These are phyloP conservation scores for Fusarium hostae DNA, from an alignment of 2,329 filamentous ascomycete genomes.

Conservation along the genomic window DNA sequence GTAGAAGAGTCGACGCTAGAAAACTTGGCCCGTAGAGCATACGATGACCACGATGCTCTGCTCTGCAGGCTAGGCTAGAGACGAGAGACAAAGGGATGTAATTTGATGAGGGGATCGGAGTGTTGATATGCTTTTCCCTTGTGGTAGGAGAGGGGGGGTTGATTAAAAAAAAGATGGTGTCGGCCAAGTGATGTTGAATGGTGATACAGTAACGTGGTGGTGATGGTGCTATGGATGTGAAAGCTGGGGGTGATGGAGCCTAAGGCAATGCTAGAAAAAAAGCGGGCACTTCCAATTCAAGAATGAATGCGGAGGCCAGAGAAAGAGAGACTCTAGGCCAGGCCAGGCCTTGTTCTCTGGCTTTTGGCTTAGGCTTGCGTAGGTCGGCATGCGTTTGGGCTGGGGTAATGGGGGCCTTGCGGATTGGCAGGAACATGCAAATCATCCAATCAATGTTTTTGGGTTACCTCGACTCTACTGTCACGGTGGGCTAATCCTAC, in stretches of 20 bases:
- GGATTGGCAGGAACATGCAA: slow-evolving; percentile 16
- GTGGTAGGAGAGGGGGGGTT: slow-evolving; percentile 19
- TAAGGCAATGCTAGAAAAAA: slow-evolving; percentile 10
- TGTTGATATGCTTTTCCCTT: slow-evolving; percentile 41
- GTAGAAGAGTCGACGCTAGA: slow-evolving; percentile 33
- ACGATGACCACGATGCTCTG: slow-evolving; percentile 20
- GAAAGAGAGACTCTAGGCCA: neutral
- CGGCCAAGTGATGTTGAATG: slow-evolving; percentile 27
- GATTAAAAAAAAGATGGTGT: slow-evolving; percentile 31
- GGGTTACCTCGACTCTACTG: slow-evolving; percentile 31
- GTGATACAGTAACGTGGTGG: slow-evolving; percentile 22
- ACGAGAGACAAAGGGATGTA: slow-evolving; percentile 1
- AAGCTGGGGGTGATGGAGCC: slow-evolving; percentile 18
- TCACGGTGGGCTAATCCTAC: slow-evolving; percentile 33
- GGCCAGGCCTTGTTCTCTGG: neutral
- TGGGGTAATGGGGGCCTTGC: slow-evolving; percentile 13
- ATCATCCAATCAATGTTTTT: slow-evolving; percentile 31
- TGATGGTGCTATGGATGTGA: neutral
- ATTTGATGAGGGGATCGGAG: slow-evolving; percentile 19
- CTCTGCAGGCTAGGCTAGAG: slow-evolving; percentile 5
- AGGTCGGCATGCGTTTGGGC: neutral
- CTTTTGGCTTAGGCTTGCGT: neutral
- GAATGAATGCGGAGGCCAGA: slow-evolving; percentile 20
- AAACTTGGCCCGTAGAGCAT: slow-evolving; percentile 29
- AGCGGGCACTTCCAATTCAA: slow-evolving; percentile 8